Base-by-base conservation (phyloP, 352 stramenopile genomes). In the Saprolegnia diclina region DNA sequence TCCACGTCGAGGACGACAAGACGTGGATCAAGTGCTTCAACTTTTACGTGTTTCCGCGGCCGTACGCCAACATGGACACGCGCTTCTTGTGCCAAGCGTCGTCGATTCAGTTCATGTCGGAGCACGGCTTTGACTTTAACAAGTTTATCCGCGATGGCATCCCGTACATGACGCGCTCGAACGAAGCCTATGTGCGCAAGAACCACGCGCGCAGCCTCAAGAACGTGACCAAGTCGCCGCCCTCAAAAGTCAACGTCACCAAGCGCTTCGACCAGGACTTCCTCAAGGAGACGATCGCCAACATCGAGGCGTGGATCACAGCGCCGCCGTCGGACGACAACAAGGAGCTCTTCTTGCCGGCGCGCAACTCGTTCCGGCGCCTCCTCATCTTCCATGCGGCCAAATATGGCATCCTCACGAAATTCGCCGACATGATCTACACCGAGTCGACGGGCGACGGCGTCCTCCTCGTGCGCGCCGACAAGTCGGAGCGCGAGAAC, bases 91-190 rank as follows among this genome's bases (percentile, higher is more conserved):
- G 85, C 59, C 86, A 94, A 64, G 80, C 82, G 0, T 90, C 81
- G 38, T 92, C 84, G 66, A 76, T 94, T 10, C 80, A 90, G 65
- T 94, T 94, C 67, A 73, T 94, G 6, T 83, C 81, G n/a, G 81
- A 90, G 45, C 81, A 91, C 54, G 82, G 82, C 64, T 94, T 94
- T 67, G 86, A 94, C 65, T 94, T 94, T 50, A 92, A 92, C 76
- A 91, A 90, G 72, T 90, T 89, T 64, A 91, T 94, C 69, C 72
- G 71, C 21, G 81, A 94, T n/a, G 86, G 86, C 63, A 91, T 94
- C 66, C 76, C 81, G 29, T 92, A 91, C 65, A 71, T 91, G 29
- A 87, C 86, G 50, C 66, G 89, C 18, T 61, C 73, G 40, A 82
- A 82, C 64, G 83, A 79, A n/a, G 52, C 76, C 2, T 37, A 18